phyloP scores from a whole-genome alignment of 176 grass and related monocot species.

The Cocos nucifera region DNA sequence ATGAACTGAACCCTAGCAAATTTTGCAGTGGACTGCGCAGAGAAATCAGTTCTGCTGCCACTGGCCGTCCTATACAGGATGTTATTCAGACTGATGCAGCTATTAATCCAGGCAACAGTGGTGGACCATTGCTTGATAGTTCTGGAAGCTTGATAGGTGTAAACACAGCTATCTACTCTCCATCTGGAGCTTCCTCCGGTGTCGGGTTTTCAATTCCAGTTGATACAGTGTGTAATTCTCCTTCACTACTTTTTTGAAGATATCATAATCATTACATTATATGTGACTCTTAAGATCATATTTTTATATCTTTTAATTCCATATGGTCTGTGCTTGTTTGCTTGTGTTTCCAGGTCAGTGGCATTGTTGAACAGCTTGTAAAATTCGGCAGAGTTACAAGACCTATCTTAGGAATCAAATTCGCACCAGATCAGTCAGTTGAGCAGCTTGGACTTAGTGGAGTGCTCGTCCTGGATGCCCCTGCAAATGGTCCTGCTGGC shows the following conservation, averaged over 20 bases:
- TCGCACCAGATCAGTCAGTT: constrained; percentile 98
- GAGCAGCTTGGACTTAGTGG: constrained; percentile 96
- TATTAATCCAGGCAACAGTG: constrained; percentile 97
- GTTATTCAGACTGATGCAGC: constrained; percentile 99
- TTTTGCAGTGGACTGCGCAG: constrained; percentile 65
- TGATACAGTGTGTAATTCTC: constrained; percentile 59
- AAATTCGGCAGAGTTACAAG: constrained; percentile 91
- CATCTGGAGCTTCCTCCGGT: constrained; percentile 95
- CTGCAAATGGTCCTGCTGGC: constrained; percentile 85
- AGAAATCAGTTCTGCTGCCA: constrained; percentile 99
- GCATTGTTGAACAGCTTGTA: constrained; percentile 96
- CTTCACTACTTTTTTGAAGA: neutral
- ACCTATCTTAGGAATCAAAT: constrained; percentile 97
- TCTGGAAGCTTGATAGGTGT: constrained; percentile 93
- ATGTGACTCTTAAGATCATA: too few relatives aligned
- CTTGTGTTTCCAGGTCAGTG: constrained; percentile 54
- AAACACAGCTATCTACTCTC: constrained; percentile 99
- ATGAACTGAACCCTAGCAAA: neutral
- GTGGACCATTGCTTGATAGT: constrained; percentile 91
- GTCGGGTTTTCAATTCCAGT: constrained; percentile 99
- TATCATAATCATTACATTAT: too few relatives aligned
- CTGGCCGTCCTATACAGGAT: constrained; percentile 98
- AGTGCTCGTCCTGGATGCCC: constrained; percentile 95
- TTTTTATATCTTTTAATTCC: constrained; percentile 1
- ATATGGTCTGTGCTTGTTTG: neutral